Evolutionary conservation across 2,329 filamentous ascomycete species (phyloP).

Genomic region (Neonectria ditissima): DNA sequence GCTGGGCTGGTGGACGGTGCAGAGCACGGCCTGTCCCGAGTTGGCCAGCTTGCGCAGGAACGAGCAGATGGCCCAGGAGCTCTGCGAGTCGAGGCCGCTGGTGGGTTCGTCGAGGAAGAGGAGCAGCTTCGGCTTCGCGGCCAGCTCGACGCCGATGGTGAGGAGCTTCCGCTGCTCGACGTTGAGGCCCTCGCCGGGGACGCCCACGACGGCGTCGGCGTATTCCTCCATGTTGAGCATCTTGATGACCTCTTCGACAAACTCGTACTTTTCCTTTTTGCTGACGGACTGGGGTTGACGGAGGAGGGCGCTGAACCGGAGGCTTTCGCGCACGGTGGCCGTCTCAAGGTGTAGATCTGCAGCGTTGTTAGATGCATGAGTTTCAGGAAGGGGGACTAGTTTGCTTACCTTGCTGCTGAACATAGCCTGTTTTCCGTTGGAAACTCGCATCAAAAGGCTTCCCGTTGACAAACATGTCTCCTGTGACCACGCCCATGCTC

Average conservation of each 20-base stretch:
- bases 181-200: slow-evolving; percentile 70
- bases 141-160: slow-evolving; percentile 71
- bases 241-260: slow-evolving; percentile 73
- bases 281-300: slow-evolving; percentile 66
- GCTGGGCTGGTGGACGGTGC: slow-evolving; percentile 67
- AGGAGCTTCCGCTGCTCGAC: slow-evolving; percentile 72
- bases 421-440: slow-evolving; percentile 74
- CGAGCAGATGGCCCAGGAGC: slow-evolving; percentile 71
- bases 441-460: slow-evolving; percentile 67
- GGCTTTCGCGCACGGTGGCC: slow-evolving; percentile 65
- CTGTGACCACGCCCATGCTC: slow-evolving; percentile 72
- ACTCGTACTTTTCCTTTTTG: slow-evolving; percentile 68
- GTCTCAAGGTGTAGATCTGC: slow-evolving; percentile 67
- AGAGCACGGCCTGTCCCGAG: slow-evolving; percentile 64
- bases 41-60: slow-evolving; percentile 72
- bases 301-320: slow-evolving; percentile 68
- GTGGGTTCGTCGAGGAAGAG: slow-evolving; percentile 74
- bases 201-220: slow-evolving; percentile 73
- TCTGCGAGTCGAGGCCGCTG: slow-evolving; percentile 71
- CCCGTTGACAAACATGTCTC: slow-evolving; percentile 75
- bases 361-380: slow-evolving; percentile 2
- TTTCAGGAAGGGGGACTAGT: not conserved
- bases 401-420: slow-evolving; percentile 69
- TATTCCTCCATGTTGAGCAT: slow-evolving; percentile 77
- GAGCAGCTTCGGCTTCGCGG: slow-evolving; percentile 67